Evolutionary conservation across 2,329 filamentous ascomycete genomes (phyloP).

Genomic region (Mycosphaerella arachidis): DNA sequence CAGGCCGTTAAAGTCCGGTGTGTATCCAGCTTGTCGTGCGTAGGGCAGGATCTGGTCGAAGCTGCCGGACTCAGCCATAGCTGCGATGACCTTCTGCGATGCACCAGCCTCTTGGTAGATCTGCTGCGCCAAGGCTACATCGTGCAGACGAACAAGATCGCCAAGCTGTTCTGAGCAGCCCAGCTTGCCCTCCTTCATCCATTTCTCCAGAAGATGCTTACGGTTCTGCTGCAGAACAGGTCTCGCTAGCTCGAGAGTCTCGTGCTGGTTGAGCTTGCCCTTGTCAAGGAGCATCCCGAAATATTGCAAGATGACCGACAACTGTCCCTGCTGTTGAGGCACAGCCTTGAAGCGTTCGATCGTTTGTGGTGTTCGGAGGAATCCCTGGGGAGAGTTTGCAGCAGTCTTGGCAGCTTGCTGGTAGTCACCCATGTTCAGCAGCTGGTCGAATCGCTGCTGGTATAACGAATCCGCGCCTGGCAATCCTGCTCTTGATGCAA

Average conservation of each 20-base stretch:
- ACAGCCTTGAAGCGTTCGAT: conserved; percentile 94
- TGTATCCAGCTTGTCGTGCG: conserved; percentile 76
- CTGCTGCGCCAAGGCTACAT: conserved; percentile 77
- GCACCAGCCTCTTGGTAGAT: conserved; percentile 91
- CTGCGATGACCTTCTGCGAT: conserved; percentile 89
- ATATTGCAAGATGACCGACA: conserved; percentile 94
- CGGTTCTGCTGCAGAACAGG: conserved; percentile 90
- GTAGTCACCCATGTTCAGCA: conserved; percentile 76
- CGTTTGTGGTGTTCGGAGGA: conserved; percentile 88
- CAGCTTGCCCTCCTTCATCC: conserved; percentile 93
- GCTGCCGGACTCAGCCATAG: conserved; percentile 90
- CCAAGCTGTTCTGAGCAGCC: conserved; percentile 94
- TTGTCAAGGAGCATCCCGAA: conserved; percentile 97
- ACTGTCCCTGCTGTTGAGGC: conserved; percentile 73
- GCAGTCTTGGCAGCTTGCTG: conserved; percentile 90
- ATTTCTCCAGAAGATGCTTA: conserved; percentile 95
- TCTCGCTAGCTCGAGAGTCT: conserved; percentile 87
- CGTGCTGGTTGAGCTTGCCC: conserved; percentile 84
- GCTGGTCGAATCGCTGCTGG: conserved; percentile 83
- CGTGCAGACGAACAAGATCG: conserved; percentile 86
- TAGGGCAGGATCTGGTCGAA: conserved; percentile 97
- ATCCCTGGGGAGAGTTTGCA: conserved; percentile 91
- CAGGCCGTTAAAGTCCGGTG: conserved; percentile 90
- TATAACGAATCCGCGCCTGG: conserved; percentile 93
- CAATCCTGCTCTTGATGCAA: conserved; percentile 88